phyloP scores from a whole-genome alignment of 129 eudicot genomes.

The Pseudognaphalium luteoalbum region DNA sequence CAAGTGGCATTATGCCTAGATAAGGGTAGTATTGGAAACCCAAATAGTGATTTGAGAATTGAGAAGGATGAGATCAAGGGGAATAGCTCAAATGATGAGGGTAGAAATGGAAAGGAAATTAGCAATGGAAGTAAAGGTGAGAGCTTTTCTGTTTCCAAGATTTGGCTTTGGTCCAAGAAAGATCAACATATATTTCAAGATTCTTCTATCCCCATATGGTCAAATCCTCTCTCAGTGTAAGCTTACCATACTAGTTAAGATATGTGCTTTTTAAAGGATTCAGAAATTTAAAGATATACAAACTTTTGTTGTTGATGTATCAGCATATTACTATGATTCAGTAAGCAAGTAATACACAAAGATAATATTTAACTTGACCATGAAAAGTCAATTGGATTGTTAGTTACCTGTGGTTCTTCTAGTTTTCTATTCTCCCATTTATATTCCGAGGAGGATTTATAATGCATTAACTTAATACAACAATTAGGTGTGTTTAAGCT shows the following conservation, averaged over 20 bases:
- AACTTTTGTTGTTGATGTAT: background rate
- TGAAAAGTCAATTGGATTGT: background rate
- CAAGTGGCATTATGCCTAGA: slow-evolving; percentile 8
- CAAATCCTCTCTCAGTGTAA: slow-evolving; percentile 11
- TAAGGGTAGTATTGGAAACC: slow-evolving; percentile 8
- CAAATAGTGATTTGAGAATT: background rate
- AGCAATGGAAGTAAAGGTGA: slow-evolving; percentile 9
- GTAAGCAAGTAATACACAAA: background rate
- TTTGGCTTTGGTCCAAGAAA: slow-evolving; percentile 20
- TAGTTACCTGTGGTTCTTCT: background rate
- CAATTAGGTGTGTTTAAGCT: background rate
- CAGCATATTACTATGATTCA: background rate
- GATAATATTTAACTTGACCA: slow-evolving; percentile 21
- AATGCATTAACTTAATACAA: background rate
- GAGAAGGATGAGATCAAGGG: background rate
- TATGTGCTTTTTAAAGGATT: background rate
- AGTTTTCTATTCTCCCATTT: background rate
- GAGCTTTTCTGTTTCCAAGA: slow-evolving; percentile 21
- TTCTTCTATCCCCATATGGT: background rate
- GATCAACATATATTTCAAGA: slow-evolving; percentile 2
- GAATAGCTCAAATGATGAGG: slow-evolving; percentile 1
- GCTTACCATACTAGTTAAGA: slow-evolving; percentile 2
- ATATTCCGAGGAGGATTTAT: background rate
- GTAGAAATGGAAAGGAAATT: slow-evolving; percentile 9
- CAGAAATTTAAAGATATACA: background rate